Evolutionary conservation across 352 stramenopile species (phyloP), one percentile per base, ranked within the genome.

Genomic region (Globisporangium recalcitrans): DNA sequence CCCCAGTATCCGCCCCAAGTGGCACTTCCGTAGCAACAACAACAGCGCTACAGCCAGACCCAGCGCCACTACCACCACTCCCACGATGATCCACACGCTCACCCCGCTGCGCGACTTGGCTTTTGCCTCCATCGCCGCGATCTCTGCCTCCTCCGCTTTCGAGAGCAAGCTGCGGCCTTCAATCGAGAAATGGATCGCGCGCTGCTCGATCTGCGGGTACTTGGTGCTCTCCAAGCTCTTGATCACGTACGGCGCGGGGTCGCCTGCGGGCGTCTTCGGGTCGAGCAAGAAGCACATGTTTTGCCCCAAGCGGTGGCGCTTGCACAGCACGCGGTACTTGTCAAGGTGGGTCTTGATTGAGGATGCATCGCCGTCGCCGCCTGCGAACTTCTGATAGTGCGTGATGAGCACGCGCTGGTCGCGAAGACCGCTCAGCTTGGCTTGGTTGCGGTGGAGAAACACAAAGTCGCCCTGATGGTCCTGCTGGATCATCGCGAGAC

Each of bases 161-260:
- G 72, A 85, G 19, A 91, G 69, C 0, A 85, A 64, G 10, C 74
- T 70, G 27, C 82, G 76, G 19, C 80, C 82, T 73, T 90, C 80
- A 52, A 91, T 91, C 21, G 82, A 91, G 67, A 85, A 88, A 3
- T 80, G 67, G 52, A 91, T 90, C 29, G 82, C 80, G 13, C 87
- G 74, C 48, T 85, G 72, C 65, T 91, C 82, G 22, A 85, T 68
- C 32, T 69, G 52, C 10, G 70, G 48, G 48, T 82, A 88, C 42
- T 78, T 77, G 0, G 80, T 88, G 21, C 66, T 70, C 27, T 73
- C 70, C 14, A 91, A 67, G 54, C 73, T 88, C 31, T 87, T 58
- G 52, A 82, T 74, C 34, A 83, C 32, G 26, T 72, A 74, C 27
- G 80, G 80, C 34, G 80, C 87, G 11, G 51, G 53, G 42, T 70